phyloP scores from a whole-genome alignment of 768 basidiomycete genomes.

The Pleurotus sapidus region DNA sequence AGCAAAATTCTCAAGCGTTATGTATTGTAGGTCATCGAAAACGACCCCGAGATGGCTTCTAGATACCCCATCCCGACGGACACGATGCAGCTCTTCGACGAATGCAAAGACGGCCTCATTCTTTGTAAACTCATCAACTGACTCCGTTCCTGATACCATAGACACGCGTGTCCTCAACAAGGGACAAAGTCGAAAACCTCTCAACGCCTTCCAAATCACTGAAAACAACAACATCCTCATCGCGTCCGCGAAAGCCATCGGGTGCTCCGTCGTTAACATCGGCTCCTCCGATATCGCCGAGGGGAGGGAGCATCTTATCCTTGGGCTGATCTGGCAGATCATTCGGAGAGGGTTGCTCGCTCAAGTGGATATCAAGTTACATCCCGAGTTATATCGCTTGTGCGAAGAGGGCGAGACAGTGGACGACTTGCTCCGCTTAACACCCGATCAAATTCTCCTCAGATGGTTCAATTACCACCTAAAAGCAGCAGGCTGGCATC shows the following conservation, averaged over 20 bases:
- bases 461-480: conserved; percentile 99
- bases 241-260: conserved; percentile 95
- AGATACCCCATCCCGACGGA: conserved; percentile 91
- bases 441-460: conserved; percentile 96
- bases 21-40: conserved; percentile 73
- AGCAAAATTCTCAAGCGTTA: conserved; percentile 8
- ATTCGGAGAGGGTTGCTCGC: conserved; percentile 90
- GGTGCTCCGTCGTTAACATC: conserved; percentile 98
- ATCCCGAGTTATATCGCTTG: conserved; percentile 93
- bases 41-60: conserved; percentile 79
- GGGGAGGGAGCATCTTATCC: conserved; percentile 92
- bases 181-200: conserved; percentile 69
- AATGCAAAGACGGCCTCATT: conserved; percentile 92
- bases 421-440: conserved; percentile 89
- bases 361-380: conserved; percentile 97
- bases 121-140: conserved; percentile 99
- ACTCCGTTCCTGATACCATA: conserved; percentile 99
- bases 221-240: conserved; percentile 99
- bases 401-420: conserved; percentile 98
- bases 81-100: conserved; percentile 98
- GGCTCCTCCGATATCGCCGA: conserved; percentile 91
- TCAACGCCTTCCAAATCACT: conserved; percentile 98
- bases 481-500: conserved; percentile 91
- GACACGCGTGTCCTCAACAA: conserved; percentile 98
- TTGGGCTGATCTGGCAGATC: conserved; percentile 98